Conservation (phyloP, 2,329 filamentous ascomycete genomes). For the Penicillium sp. region DNA sequence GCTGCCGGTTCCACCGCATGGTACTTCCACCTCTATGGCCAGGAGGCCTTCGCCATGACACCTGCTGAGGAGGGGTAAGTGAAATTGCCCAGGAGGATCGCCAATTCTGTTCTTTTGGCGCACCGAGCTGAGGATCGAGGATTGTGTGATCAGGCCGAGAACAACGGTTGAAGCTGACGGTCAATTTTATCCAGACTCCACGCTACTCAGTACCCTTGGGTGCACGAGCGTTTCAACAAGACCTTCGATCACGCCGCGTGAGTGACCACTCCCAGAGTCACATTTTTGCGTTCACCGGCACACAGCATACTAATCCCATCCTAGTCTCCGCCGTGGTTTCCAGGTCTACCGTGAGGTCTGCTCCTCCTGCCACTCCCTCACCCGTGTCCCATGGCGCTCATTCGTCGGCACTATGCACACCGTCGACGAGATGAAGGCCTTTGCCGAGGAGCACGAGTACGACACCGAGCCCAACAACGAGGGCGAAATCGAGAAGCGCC, state of each 20-base stretch:
- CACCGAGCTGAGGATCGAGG: constrained; percentile 29
- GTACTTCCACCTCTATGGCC: constrained; percentile 96
- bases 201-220: constrained; percentile 90
- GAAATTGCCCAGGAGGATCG: constrained; percentile 14
- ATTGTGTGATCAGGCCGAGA: constrained; percentile 23
- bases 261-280: constrained; percentile 45
- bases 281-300: neutral
- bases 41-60: constrained; percentile 82
- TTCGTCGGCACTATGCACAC: constrained; percentile 91
- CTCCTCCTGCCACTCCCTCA: constrained; percentile 94
- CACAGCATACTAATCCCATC: neutral
- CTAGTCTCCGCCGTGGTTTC: constrained; percentile 94
- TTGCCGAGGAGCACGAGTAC: constrained; percentile 98
- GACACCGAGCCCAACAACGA: constrained; percentile 96
- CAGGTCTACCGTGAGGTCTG: constrained; percentile 99
- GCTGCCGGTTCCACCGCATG: constrained; percentile 88
- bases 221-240: constrained; percentile 86
- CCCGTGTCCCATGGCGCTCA: constrained; percentile 87
- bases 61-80: constrained; percentile 98
- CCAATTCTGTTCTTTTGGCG: constrained; percentile 19
- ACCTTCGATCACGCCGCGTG: constrained; percentile 97
- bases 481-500: constrained; percentile 97
- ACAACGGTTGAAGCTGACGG: constrained; percentile 25
- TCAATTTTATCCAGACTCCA: constrained; percentile 67
- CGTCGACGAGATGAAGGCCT: constrained; percentile 93